Conservation (phyloP, 495 filamentous ascomycete genomes). For the Penicillium paradoxum region DNA sequence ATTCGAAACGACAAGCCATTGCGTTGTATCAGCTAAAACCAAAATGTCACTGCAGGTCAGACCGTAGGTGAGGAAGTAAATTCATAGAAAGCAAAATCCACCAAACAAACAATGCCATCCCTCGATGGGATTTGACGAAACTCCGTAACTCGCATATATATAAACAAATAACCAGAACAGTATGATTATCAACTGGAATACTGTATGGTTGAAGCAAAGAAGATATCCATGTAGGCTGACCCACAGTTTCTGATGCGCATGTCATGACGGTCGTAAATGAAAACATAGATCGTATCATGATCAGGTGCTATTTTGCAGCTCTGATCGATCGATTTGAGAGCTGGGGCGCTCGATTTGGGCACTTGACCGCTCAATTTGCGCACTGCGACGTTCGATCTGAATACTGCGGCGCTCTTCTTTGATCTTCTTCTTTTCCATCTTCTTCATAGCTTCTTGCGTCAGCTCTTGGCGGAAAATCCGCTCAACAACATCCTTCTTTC, state of each 20-base stretch:
- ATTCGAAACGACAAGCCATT: not conserved
- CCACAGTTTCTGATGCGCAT: not conserved
- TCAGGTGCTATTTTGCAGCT: constrained; percentile 12
- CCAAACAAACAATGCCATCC: not conserved
- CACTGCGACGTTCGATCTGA: constrained; percentile 20
- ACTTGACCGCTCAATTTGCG: constrained; percentile 28
- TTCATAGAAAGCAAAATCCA: not conserved
- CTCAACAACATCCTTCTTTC: constrained; percentile 80
- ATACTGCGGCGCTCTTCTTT: constrained; percentile 43
- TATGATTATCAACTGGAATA: constrained; percentile 1
- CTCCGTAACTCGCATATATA: constrained; percentile 7
- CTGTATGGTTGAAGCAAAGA: constrained; percentile 11
- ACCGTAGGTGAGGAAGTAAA: not conserved
- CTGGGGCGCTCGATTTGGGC: constrained; percentile 10
- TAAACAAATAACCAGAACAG: not conserved
- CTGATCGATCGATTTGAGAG: constrained; percentile 6
- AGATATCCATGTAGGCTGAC: not conserved
- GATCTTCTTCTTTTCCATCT: constrained; percentile 58
- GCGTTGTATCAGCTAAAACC: not conserved
- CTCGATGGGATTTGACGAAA: not conserved
- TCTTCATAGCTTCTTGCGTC: constrained; percentile 66
- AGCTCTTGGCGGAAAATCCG: constrained; percentile 66
- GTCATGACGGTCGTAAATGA: constrained; percentile 15
- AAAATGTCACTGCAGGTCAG: not conserved
- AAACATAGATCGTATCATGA: not conserved